Conservation (phyloP, 2,329 filamentous ascomycete genomes). For the Botrytis cinerea region DNA sequence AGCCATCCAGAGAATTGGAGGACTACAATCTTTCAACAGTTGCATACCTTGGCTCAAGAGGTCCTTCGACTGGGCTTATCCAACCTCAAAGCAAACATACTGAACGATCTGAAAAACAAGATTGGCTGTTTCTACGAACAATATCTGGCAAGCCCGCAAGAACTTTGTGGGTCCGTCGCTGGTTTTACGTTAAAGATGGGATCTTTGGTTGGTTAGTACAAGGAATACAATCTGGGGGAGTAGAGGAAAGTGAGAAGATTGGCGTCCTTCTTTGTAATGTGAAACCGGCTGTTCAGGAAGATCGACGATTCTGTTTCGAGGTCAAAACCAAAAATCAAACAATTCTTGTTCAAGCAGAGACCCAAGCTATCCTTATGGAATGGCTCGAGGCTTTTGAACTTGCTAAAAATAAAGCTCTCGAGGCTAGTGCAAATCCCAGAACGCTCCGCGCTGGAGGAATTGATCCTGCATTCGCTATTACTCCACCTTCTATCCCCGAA, state of each 20-base stretch:
- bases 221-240: conserved; percentile 74
- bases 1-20: conserved; percentile 88
- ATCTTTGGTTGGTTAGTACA: conserved; percentile 95
- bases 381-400: conserved; percentile 94
- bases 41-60: conserved; percentile 73
- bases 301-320: conserved; percentile 95
- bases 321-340: conserved; percentile 96
- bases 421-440: conserved; percentile 59
- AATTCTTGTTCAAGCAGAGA: conserved; percentile 88
- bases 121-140: conserved; percentile 85
- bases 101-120: conserved; percentile 73
- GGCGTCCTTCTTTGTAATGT: conserved; percentile 92
- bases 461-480: conserved; percentile 88
- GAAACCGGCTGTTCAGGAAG: conserved; percentile 86
- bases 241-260: conserved; percentile 94
- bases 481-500: conserved; percentile 81
- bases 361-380: conserved; percentile 85
- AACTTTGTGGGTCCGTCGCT: conserved; percentile 85
- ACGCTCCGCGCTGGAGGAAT: conserved; percentile 49
- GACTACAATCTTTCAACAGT: conserved; percentile 90
- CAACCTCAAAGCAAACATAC: conserved; percentile 54
- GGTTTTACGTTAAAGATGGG: conserved; percentile 94
- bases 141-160: conserved; percentile 85
- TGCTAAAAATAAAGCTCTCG: conserved; percentile 88
- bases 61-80: conserved; percentile 58